phyloP scores from a whole-genome alignment of 768 basidiomycete species.

The Agaricus blazei region DNA sequence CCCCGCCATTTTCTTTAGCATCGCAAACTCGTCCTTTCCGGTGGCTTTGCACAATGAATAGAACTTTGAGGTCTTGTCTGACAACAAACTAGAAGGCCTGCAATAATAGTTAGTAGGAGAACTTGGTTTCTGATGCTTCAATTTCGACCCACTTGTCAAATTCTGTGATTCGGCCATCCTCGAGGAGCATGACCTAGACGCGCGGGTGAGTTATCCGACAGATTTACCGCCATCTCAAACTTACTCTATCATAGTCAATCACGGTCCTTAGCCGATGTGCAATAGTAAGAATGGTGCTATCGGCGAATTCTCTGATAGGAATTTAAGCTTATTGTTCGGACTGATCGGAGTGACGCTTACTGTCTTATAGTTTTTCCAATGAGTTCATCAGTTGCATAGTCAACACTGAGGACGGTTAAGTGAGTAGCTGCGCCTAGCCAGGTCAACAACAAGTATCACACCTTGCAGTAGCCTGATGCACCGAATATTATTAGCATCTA shows the following conservation, averaged over 20 bases:
- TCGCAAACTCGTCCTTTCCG: constrained; percentile 64
- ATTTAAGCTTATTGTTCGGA: neutral
- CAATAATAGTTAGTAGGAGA: neutral
- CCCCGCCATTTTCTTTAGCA: constrained; percentile 64
- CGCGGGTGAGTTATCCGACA: neutral
- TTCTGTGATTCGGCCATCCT: constrained; percentile 74
- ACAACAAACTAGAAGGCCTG: constrained; percentile 52
- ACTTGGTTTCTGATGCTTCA: neutral
- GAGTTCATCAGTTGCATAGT: constrained; percentile 86
- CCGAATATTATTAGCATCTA: constrained; percentile 8
- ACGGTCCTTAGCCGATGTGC: constrained; percentile 77
- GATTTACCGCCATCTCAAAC: constrained; percentile 16
- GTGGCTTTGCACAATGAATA: constrained; percentile 68
- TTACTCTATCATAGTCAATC: constrained; percentile 77
- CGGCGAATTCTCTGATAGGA: constrained; percentile 59
- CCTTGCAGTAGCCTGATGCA: constrained; percentile 62
- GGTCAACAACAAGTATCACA: constrained; percentile 19
- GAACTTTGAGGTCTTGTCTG: constrained; percentile 55
- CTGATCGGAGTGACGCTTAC: constrained; percentile 34
- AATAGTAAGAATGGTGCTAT: constrained; percentile 82
- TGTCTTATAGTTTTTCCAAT: constrained; percentile 78
- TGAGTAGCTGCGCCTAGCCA: constrained; percentile 3
- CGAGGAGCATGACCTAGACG: constrained; percentile 66
- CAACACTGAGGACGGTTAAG: constrained; percentile 42
- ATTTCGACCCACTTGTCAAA: constrained; percentile 47